Evolutionary conservation across 139 green algal genomes (phyloP).

Genomic region (Tetradesmus lagerheimii): DNA sequence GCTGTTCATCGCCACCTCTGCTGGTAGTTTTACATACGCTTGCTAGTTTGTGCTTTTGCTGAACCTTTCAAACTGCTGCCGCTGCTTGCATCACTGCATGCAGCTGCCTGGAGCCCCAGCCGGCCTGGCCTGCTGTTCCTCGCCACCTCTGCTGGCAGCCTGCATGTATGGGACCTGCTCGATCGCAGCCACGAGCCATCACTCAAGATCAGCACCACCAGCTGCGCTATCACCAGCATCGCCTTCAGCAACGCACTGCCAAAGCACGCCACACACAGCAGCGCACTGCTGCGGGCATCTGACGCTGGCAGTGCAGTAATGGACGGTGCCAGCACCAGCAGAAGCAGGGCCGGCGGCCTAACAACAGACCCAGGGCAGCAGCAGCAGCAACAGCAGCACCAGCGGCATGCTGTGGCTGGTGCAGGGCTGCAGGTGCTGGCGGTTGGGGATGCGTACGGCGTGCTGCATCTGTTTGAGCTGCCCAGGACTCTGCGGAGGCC

Average conservation of each 20-base stretch:
- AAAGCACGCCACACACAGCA: slow-evolving; percentile 16
- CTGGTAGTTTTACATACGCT: no score
- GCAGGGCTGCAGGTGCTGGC: slow-evolving; percentile 72
- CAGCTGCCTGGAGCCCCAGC: slow-evolving; percentile 86
- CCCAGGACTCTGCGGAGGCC: slow-evolving; percentile 83
- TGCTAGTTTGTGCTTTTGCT: no score
- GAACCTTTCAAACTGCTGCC: background rate
- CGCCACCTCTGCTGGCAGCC: slow-evolving; percentile 63
- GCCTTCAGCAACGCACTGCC: slow-evolving; percentile 23
- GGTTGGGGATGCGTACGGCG: slow-evolving; percentile 61
- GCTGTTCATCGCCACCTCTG: no score
- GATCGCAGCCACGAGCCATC: slow-evolving; percentile 83
- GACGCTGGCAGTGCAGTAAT: background rate
- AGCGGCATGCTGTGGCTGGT: background rate
- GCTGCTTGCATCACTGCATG: background rate
- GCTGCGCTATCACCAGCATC: slow-evolving; percentile 38
- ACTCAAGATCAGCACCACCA: slow-evolving; percentile 49
- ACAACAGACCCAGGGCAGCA: background rate
- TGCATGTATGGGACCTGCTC: slow-evolving; percentile 88
- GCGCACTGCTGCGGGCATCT: background rate
- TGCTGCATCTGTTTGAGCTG: slow-evolving; percentile 88
- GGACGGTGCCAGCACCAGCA: slow-evolving; percentile 2
- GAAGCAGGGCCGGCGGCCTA: background rate
- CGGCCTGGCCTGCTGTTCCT: slow-evolving; percentile 82
- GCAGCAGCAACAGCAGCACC: background rate